Percentiles rank a stretch among this genome's conserved stretches.
Evolutionary conservation across 1,284 basidiomycete genomes (phyloP).

Genomic region (Cryptococcus neoformans): DNA sequence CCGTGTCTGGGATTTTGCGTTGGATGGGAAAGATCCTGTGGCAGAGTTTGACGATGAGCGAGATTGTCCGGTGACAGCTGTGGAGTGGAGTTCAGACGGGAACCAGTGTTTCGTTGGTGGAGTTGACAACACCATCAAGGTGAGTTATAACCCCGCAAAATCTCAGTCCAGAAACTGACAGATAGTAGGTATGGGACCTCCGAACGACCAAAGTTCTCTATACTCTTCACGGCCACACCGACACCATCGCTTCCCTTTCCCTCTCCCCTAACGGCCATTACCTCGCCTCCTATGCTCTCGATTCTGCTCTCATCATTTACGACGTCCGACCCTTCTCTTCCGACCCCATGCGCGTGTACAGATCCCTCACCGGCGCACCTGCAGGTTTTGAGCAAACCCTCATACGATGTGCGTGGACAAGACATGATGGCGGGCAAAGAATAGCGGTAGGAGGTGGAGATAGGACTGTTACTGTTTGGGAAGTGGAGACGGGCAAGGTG

Average conservation of each 20-base stretch:
- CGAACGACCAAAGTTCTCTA: constrained; percentile 75
- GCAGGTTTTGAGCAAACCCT: constrained; percentile 87
- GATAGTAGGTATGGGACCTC: constrained; percentile 71
- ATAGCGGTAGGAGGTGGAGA: constrained; percentile 54
- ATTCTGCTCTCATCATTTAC: constrained; percentile 80
- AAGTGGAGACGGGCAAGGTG: constrained; percentile 78
- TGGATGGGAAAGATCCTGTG: constrained; percentile 70
- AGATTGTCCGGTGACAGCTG: constrained; percentile 75
- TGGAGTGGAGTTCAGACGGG: constrained; percentile 87
- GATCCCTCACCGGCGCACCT: constrained; percentile 74
- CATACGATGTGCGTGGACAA: constrained; percentile 67
- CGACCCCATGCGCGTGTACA: constrained; percentile 71
- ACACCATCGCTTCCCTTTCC: constrained; percentile 78
- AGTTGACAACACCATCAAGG: constrained; percentile 90
- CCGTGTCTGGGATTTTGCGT: constrained; percentile 78
- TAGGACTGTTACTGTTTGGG: constrained; percentile 79
- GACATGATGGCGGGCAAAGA: constrained; percentile 45
- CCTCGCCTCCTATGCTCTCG: constrained; percentile 82
- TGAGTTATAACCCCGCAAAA: constrained; percentile 51
- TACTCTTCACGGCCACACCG: constrained; percentile 72
- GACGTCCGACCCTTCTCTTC: constrained; percentile 89
- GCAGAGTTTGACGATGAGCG: constrained; percentile 74
- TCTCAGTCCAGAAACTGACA: neutral
- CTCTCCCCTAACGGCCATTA: constrained; percentile 81
- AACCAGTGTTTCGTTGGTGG: constrained; percentile 82